Percentiles rank a stretch among this genome's conserved stretches.
phyloP scores from a whole-genome alignment of 2,329 filamentous ascomycete genomes.

The Neocatenulostroma microsporum region DNA sequence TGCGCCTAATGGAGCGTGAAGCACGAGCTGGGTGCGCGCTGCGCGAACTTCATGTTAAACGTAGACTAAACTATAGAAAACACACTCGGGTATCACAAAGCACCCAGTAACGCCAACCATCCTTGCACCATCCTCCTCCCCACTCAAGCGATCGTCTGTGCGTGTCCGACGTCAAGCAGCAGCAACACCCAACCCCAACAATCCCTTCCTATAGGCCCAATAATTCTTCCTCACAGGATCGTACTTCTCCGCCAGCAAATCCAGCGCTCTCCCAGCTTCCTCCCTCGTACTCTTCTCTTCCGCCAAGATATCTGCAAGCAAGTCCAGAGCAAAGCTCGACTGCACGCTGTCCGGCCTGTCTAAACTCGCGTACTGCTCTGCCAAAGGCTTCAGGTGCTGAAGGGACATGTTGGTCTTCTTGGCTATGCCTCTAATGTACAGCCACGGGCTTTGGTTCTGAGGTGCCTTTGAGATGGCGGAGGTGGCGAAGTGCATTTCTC shows the following conservation, averaged over 20 bases:
- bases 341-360: constrained; percentile 46
- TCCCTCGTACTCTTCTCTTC: constrained; percentile 46
- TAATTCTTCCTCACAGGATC: constrained; percentile 87
- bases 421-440: constrained; percentile 73
- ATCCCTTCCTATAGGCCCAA: constrained; percentile 68
- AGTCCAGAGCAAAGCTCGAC: constrained; percentile 59
- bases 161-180: no score
- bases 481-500: constrained; percentile 64
- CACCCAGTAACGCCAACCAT: background rate
- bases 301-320: constrained; percentile 60
- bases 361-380: constrained; percentile 45
- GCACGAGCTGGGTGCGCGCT: no score
- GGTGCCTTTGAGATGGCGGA: constrained; percentile 69
- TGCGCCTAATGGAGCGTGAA: constrained; percentile 3
- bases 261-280: constrained; percentile 62
- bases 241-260: constrained; percentile 71
- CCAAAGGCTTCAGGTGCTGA: constrained; percentile 47
- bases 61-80: constrained; percentile 1
- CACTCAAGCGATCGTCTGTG: no score
- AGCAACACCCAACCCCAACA: constrained; percentile 28
- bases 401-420: constrained; percentile 53
- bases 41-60: background rate
- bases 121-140: no score
- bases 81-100: background rate
- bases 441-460: constrained; percentile 93